phyloP scores from a whole-genome alignment of 108 stramenopile species.

The Fragilaria radians region DNA sequence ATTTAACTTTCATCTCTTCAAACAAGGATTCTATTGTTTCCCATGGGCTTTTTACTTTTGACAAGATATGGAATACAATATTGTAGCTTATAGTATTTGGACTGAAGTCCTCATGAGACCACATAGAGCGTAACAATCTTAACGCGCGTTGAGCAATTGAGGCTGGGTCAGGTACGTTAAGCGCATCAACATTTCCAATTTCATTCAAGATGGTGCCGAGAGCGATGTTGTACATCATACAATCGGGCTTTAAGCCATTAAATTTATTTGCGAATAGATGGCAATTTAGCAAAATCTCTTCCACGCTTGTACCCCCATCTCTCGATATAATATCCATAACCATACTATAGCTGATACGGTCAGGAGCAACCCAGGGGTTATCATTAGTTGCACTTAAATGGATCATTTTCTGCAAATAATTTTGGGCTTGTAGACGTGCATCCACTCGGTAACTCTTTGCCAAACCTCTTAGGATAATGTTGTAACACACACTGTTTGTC shows the following conservation, averaged over 20 bases:
- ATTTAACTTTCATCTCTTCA: constrained; percentile 2
- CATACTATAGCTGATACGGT: constrained; percentile 36
- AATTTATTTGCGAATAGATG: not conserved
- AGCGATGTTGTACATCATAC: not conserved
- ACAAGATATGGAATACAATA: constrained; percentile 24
- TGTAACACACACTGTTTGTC: constrained; percentile 33
- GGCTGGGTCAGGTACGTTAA: not conserved
- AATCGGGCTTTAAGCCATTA: not conserved
- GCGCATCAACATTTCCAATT: not conserved
- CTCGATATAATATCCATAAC: constrained; percentile 19
- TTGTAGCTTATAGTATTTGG: constrained; percentile 43
- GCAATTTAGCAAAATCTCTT: not conserved
- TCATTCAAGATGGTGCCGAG: not conserved
- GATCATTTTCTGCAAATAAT: constrained; percentile 29
- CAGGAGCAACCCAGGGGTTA: constrained; percentile 15
- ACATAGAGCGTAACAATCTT: not conserved
- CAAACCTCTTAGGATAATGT: constrained; percentile 32
- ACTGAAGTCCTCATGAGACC: not conserved
- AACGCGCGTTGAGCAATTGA: not conserved
- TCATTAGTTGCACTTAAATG: not conserved
- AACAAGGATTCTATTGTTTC: constrained; percentile 9
- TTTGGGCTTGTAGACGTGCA: constrained; percentile 15
- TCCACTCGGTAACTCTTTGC: constrained; percentile 19
- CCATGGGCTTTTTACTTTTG: not conserved
- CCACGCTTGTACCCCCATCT: not conserved